Percentiles rank a stretch among this genome's conserved stretches.
Evolutionary conservation across 2,329 filamentous ascomycete species (phyloP).

Genomic region (Claviceps pazoutovae): DNA sequence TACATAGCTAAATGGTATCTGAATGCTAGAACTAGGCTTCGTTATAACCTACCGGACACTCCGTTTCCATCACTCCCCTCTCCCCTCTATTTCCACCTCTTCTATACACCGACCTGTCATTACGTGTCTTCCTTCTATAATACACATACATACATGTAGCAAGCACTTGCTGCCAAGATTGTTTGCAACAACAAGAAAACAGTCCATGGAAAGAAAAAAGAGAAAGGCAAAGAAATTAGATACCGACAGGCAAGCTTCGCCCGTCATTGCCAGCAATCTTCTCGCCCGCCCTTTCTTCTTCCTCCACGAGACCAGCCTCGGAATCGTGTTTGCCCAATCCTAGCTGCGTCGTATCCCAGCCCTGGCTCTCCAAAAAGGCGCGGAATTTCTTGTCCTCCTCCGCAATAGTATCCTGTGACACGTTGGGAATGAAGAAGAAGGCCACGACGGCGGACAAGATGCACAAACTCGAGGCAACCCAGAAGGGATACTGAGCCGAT

Average conservation of each 20-base stretch:
- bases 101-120: too few relatives aligned
- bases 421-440: slow-evolving; percentile 56
- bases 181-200: too few relatives aligned
- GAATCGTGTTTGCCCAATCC: slow-evolving; percentile 16
- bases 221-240: neutral
- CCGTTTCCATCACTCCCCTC: too few relatives aligned
- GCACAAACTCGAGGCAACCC: slow-evolving; percentile 64
- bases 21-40: too few relatives aligned
- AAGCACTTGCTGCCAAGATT: too few relatives aligned
- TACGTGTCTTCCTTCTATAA: too few relatives aligned
- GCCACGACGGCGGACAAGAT: slow-evolving; percentile 50
- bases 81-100: too few relatives aligned
- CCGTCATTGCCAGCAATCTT: neutral
- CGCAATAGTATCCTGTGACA: slow-evolving; percentile 76
- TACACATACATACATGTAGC: too few relatives aligned
- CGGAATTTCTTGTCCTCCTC: slow-evolving; percentile 65
- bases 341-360: slow-evolving; percentile 55
- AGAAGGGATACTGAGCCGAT: slow-evolving; percentile 77
- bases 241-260: neutral
- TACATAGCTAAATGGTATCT: too few relatives aligned
- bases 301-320: neutral
- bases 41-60: too few relatives aligned
- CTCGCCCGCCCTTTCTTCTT: neutral
- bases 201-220: neutral
- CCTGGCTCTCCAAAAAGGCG: slow-evolving; percentile 55